Percentiles rank a stretch among this genome's conserved stretches.
Conservation (phyloP, 305 asterid species). For the Lippia alba region DNA sequence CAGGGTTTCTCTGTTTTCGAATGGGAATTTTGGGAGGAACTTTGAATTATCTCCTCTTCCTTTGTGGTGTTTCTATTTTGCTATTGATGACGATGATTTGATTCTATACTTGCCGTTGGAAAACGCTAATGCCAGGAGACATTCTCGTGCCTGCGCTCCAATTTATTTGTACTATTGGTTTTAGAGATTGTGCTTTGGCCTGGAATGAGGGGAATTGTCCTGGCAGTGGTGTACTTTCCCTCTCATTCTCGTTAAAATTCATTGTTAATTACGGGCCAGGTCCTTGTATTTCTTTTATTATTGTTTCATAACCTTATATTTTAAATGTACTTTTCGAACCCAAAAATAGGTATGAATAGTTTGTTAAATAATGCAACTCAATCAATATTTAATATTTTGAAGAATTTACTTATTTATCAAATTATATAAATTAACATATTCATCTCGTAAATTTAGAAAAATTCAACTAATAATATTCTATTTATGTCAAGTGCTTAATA, state of each 20-base stretch:
- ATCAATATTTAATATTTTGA: too few species aligned
- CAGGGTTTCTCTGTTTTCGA: constrained; percentile 33
- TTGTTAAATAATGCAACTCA: too few species aligned
- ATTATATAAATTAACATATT: too few species aligned
- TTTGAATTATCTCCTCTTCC: constrained; percentile 37
- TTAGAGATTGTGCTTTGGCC: background rate
- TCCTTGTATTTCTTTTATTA: constrained; percentile 12
- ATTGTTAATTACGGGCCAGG: background rate
- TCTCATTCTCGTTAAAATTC: constrained; percentile 9
- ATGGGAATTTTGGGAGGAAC: constrained; percentile 34
- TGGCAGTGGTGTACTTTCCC: constrained; percentile 31
- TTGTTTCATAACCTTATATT: background rate
- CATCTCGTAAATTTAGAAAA: too few species aligned
- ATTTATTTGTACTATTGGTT: constrained; percentile 17
- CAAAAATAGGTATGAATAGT: too few species aligned
- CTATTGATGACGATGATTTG: constrained; percentile 37
- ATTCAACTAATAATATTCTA: too few species aligned
- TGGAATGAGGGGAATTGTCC: constrained; percentile 33
- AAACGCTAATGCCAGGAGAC: constrained; percentile 45
- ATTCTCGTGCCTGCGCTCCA: constrained; percentile 13
- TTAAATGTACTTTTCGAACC: background rate
- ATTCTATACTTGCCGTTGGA: constrained; percentile 45
- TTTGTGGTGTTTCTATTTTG: constrained; percentile 38
- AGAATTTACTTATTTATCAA: too few species aligned
- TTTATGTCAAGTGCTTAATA: too few species aligned